Evolutionary conservation across 2,329 filamentous ascomycete species (phyloP), one percentile per base, ranked within the genome.

Genomic region (Xylariaceae sp.): DNA sequence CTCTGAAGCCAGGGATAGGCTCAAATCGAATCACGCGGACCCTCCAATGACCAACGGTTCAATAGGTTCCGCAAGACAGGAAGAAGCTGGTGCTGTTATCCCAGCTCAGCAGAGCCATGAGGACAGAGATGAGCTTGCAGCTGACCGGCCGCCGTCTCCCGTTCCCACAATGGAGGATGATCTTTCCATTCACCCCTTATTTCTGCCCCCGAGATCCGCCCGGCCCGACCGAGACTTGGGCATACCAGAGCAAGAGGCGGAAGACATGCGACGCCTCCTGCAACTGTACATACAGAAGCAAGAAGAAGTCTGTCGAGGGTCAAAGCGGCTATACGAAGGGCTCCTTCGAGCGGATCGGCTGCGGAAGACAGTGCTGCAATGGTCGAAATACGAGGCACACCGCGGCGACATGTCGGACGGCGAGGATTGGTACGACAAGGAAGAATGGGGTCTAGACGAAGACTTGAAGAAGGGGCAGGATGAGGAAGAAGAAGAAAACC

Each of bases 351-450:
- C 83, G 2, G 79, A 90, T 46, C 72, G 83, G 28, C 70, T 83
- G 56, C 72, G 85, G 18, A 77, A 75, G 47, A 72, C 77, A 14
- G 83, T 92, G 3, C 70, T 81, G 53, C 73, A 75, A 45, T 88
- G 83, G 80, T 72, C 79, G 45, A 86, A 87, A 54, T 80, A 85
- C 2, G 85, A 90, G 60, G 83, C 72, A 15, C 85, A 90, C 50
- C 68, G 66, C 33, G 75, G 77, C 2, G 83, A 89, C 56, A 79
- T 92, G 79, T 88, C 82, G 32, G 86, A 93, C 53, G 84, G 84
- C 9, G 86, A 93, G 63, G 86, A 93, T 55, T 93, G 84, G 83
- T 89, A 88, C 52, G 86, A 93, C 57, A 75, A 75, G 51, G 80
- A 86, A 33, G 82, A 86, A 60, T 90, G 84, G 83, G 75, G 74